phyloP scores from a whole-genome alignment of 768 basidiomycete genomes.

The Phaeotremella skinneri region DNA sequence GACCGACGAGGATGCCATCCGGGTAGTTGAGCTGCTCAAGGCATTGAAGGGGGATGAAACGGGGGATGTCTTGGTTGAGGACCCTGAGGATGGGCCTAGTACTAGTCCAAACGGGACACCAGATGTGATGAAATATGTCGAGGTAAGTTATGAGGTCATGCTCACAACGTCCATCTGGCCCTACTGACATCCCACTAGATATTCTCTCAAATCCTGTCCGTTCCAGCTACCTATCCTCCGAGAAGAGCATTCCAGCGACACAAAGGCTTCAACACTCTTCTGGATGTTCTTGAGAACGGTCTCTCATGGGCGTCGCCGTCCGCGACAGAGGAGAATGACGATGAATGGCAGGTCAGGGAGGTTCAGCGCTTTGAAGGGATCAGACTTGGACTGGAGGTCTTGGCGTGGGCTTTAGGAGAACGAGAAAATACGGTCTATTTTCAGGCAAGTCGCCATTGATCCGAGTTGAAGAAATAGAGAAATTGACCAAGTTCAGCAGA shows the following conservation, averaged over 20 bases:
- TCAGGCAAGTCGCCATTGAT: slow-evolving; percentile 17
- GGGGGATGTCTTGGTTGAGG: slow-evolving; percentile 6
- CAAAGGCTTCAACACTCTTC: slow-evolving; percentile 27
- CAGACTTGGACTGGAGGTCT: slow-evolving; percentile 30
- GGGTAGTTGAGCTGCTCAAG: slow-evolving; percentile 28
- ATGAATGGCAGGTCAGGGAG: slow-evolving; percentile 36
- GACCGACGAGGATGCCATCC: slow-evolving; percentile 24
- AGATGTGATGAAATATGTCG: slow-evolving; percentile 35
- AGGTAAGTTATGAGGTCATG: slow-evolving; percentile 18
- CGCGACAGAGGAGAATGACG: slow-evolving; percentile 11
- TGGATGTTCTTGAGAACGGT: slow-evolving; percentile 12
- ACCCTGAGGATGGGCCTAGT: background rate
- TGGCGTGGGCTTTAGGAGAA: slow-evolving; percentile 33
- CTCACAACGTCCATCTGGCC: background rate
- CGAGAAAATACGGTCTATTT: slow-evolving; percentile 26
- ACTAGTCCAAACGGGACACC: background rate
- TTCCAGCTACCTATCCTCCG: slow-evolving; percentile 19
- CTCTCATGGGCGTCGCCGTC: slow-evolving; percentile 17
- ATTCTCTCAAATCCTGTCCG: slow-evolving; percentile 31
- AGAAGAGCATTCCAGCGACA: slow-evolving; percentile 37
- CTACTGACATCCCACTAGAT: slow-evolving; percentile 9
- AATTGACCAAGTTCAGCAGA: background rate
- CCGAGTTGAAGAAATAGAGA: background rate
- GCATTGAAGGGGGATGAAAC: slow-evolving; percentile 20
- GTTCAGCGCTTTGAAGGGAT: slow-evolving; percentile 43